Base-by-base conservation (phyloP, 805 yeast species). In the Saturnispora sekii region DNA sequence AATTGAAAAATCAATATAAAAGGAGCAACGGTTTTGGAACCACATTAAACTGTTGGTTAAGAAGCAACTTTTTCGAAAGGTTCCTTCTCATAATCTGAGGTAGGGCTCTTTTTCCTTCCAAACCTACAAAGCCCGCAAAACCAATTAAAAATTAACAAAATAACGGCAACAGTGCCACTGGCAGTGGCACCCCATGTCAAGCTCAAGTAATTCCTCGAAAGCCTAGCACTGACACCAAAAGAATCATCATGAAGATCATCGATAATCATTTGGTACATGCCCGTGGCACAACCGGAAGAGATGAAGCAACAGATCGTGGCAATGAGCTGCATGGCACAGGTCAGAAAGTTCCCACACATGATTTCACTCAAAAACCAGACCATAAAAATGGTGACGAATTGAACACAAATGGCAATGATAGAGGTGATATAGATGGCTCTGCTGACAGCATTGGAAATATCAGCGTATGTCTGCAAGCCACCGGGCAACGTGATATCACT, bases 351-450 rank as follows among this genome's bases (percentile, higher is more conserved):
- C 21, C 49, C 42, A 3, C 47, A 45, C 26, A 8, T 21, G 11
- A 30, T 15, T 33, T 41, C 43, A 40, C 54, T 49, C 60, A 69
- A 58, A 56, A 64, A 69, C 53, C 44, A 72, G 69, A 50, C 68
- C 39, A 56, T 36, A 10, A 81, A 44, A 53, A 70, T 55, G 50
- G 68, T 58, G 35, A 75, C 40, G 56, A 67, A 49, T 51, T 77
- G 46, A 48, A 70, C 44, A 51, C 56, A 66, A 54, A 82, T 65
- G 58, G 77, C 70, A 51, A 70, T 63, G 48, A 73, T 44, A 60
- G 77, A 58, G 60, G 74, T 63, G 59, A 76, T 59, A 63, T 83
- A 83, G 55, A 80, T 73, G 41, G 84, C 76, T 50, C 70, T 70
- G 2, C 79, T 73, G 11, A 78, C 62, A 29, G 55, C 59, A 50